A percentile compares a stretch with the other conserved stretches of the same genome.
phyloP scores from a whole-genome alignment of 2,329 filamentous ascomycete species.

The Trichoderma sp. region DNA sequence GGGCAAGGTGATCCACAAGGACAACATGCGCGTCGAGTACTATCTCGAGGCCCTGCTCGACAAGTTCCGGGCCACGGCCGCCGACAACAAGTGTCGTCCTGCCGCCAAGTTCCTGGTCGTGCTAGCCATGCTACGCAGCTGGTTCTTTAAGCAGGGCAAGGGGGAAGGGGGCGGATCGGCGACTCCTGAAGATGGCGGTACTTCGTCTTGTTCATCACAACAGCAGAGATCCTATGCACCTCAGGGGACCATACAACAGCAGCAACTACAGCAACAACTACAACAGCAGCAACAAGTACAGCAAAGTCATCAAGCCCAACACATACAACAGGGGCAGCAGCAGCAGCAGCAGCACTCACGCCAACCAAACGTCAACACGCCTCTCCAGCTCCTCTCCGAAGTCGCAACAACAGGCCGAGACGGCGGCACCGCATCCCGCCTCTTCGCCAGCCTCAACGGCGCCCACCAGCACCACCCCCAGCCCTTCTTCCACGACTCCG shows the following conservation, averaged over 20 bases:
- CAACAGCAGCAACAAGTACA: conserved; percentile 31
- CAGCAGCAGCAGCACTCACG: conserved; percentile 31
- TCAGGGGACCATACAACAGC: conserved; percentile 25
- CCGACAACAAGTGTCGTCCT: conserved; percentile 64
- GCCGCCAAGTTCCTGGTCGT: conserved; percentile 72
- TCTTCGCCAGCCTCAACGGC: conserved; percentile 34
- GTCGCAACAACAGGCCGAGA: conserved; percentile 55
- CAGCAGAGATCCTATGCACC: background rate
- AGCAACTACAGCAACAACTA: conserved; percentile 31
- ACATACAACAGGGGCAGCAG: conserved; percentile 29
- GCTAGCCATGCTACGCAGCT: conserved; percentile 68
- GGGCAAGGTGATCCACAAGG: conserved; percentile 68
- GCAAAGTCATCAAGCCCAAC: conserved; percentile 18
- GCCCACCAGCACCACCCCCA: conserved; percentile 37
- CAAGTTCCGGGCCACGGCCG: conserved; percentile 66
- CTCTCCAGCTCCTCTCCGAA: conserved; percentile 59
- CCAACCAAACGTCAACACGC: conserved; percentile 49
- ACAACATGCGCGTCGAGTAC: conserved; percentile 64
- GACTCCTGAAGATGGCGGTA: conserved; percentile 7
- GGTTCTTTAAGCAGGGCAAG: conserved; percentile 62
- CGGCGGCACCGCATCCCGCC: conserved; percentile 30
- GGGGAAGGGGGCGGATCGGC: conserved; percentile 21
- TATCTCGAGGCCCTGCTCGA: conserved; percentile 72
- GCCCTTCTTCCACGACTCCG: conserved; percentile 45
- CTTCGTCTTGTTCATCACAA: background rate